A percentile compares a stretch with the other conserved stretches of the same genome.
phyloP scores from a whole-genome alignment of 164 flowering plant species.

The Chimonanthus praecox region DNA sequence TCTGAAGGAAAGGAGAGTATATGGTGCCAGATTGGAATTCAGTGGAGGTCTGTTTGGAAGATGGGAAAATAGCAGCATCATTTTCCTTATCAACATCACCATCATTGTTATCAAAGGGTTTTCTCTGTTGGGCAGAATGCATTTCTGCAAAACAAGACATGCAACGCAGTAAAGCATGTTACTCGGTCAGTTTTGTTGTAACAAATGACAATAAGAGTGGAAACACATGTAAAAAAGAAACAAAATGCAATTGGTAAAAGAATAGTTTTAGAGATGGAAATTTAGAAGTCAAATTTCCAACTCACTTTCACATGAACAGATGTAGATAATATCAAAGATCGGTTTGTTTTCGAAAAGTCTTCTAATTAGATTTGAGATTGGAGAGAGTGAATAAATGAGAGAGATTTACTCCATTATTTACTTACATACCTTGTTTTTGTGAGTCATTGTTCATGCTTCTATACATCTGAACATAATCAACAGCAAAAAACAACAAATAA shows the following conservation, averaged over 20 bases:
- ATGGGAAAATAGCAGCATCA: constrained; percentile 20
- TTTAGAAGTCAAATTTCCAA: too few species aligned
- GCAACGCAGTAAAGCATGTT: too few species aligned
- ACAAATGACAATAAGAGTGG: too few species aligned
- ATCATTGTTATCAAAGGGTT: constrained; percentile 32
- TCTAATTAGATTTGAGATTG: not conserved
- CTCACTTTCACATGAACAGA: not conserved
- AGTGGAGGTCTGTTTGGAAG: constrained; percentile 19
- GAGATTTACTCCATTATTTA: not conserved
- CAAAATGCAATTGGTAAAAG: too few species aligned
- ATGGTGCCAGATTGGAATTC: constrained; percentile 30
- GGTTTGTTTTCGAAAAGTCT: not conserved
- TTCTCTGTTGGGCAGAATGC: constrained; percentile 26
- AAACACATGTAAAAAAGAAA: too few species aligned
- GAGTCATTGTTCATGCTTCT: constrained; percentile 62
- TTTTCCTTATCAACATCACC: constrained; percentile 30
- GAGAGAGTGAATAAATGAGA: constrained; percentile 19
- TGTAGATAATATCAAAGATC: not conserved
- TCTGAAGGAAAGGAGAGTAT: constrained; percentile 26
- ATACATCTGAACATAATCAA: constrained; percentile 50
- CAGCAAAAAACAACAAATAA: not conserved
- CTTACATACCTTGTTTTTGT: constrained; percentile 38
- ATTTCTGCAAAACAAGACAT: constrained; percentile 20
- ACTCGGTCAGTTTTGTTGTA: too few species aligned
- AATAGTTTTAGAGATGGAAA: too few species aligned